Evolutionary conservation across 202 grass and related monocot species (phyloP).

Genomic region (Schoenoplectus triqueter): DNA sequence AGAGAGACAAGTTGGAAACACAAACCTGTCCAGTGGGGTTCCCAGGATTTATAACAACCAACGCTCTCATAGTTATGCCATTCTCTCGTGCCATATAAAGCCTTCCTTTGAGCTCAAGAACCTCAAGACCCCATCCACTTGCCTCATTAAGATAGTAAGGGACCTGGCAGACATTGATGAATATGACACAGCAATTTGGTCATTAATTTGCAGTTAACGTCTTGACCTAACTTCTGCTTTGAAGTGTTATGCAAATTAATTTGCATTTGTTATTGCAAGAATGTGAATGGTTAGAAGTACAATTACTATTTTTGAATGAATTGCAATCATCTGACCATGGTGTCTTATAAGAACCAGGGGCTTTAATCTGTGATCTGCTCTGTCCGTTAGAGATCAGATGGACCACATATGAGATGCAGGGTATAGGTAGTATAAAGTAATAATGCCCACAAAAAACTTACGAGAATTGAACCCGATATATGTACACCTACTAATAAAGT

Average conservation of each 20-base stretch:
- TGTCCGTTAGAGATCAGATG: no score
- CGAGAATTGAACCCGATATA: background rate
- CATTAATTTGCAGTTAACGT: background rate
- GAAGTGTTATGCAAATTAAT: conserved; percentile 2
- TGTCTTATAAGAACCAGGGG: no score
- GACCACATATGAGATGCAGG: background rate
- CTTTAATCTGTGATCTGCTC: no score
- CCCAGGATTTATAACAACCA: conserved; percentile 78
- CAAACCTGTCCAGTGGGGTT: conserved; percentile 80
- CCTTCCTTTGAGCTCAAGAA: conserved; percentile 67
- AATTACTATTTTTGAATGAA: background rate
- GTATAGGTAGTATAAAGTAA: background rate
- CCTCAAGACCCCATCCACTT: conserved; percentile 61
- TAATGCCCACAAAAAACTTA: background rate
- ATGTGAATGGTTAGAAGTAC: background rate
- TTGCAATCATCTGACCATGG: background rate
- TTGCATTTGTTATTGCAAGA: background rate
- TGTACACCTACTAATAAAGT: background rate
- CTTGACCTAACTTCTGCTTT: background rate
- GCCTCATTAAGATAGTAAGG: conserved; percentile 64
- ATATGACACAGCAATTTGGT: background rate
- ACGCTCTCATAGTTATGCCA: conserved; percentile 61
- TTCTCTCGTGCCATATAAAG: conserved; percentile 59
- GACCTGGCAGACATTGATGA: conserved; percentile 39
- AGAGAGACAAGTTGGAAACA: background rate